phyloP scores from a whole-genome alignment of 768 basidiomycete genomes.

The Leccinum variicolor region DNA sequence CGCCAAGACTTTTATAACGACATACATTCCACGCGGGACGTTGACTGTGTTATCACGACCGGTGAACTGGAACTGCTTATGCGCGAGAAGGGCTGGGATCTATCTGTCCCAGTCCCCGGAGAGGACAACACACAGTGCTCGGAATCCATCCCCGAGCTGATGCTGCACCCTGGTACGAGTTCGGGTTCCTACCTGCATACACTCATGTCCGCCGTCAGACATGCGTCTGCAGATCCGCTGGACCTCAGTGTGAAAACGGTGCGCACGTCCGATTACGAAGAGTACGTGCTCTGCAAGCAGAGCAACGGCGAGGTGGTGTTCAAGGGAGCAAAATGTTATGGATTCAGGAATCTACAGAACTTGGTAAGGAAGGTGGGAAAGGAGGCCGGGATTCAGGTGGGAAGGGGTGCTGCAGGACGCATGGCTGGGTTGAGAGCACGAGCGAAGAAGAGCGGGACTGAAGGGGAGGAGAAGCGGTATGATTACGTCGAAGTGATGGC shows the following conservation, averaged over 20 bases:
- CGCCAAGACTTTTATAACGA: conserved; percentile 89
- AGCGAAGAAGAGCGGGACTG: conserved; percentile 33
- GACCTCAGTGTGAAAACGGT: conserved; percentile 53
- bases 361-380: conserved; percentile 91
- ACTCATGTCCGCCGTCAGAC: conserved; percentile 56
- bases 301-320: conserved; percentile 65
- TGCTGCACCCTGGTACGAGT: conserved; percentile 77
- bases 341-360: conserved; percentile 96
- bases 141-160: conserved; percentile 59
- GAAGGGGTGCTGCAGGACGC: conserved; percentile 62
- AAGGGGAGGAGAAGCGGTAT: conserved; percentile 48
- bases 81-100: conserved; percentile 77
- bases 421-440: conserved; percentile 25
- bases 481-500: conserved; percentile 99
- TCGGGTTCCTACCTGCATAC: conserved; percentile 92
- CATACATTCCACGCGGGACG: conserved; percentile 79
- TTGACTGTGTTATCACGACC: conserved; percentile 97
- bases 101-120: conserved; percentile 51
- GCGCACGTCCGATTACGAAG: conserved; percentile 77
- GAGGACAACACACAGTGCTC: conserved; percentile 36
- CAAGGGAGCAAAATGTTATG: conserved; percentile 94
- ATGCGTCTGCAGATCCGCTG: conserved; percentile 42
- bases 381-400: conserved; percentile 72
- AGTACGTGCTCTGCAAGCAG: conserved; percentile 51
- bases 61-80: conserved; percentile 89